Evolutionary conservation across 176 grass and related monocot genomes (phyloP), one percentile per base, ranked within the genome.

Genomic region (Oryza brachyantha): DNA sequence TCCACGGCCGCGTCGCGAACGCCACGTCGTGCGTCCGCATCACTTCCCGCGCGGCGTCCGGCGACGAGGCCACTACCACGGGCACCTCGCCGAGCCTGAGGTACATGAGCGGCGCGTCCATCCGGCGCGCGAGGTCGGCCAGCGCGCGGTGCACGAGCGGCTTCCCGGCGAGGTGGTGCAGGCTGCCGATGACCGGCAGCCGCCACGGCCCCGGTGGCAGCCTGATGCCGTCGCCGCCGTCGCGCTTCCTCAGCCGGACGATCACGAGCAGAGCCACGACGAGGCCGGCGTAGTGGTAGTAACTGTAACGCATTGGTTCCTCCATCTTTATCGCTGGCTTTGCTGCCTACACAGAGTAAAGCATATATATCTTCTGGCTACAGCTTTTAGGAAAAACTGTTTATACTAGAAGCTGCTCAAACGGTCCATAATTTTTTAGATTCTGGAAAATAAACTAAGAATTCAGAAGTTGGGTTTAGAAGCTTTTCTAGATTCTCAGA

Each of bases 181-280:
- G 74, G 79, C 74, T 83, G 85, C 85, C 85, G 73, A 83, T 73
- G 10, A 78, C 16, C n/a, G 79, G 79, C 9, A n/a, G n/a, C n/a
- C n/a, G n/a, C n/a, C n/a, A n/a, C n/a, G n/a, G n/a, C n/a, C n/a
- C n/a, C n/a, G n/a, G 83, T 5, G 80, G 86, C 46, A 87, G 80
- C 17, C 24, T 77, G 0, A 42, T 21, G 22, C 7, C 29, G 34
- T 1, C 8, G 29, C 29, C 19, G 11, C 4, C n/a, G n/a, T n/a
- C 0, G n/a, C 3, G 61, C 12, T 38, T 71, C 28, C 2, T 60
- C 2, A 46, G 48, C 37, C 9, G 37, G 54, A 77, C 65, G 22
- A 86, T 28, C 26, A 85, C 61, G 61, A 86, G 5, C 6, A 86
- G 48, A 36, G 61, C 29, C 48, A 86, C 19, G 14, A 24, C 31